These are phyloP conservation scores for Albizia julibrissin DNA, from an alignment of 306 rosid species.

Conservation along the genomic window DNA sequence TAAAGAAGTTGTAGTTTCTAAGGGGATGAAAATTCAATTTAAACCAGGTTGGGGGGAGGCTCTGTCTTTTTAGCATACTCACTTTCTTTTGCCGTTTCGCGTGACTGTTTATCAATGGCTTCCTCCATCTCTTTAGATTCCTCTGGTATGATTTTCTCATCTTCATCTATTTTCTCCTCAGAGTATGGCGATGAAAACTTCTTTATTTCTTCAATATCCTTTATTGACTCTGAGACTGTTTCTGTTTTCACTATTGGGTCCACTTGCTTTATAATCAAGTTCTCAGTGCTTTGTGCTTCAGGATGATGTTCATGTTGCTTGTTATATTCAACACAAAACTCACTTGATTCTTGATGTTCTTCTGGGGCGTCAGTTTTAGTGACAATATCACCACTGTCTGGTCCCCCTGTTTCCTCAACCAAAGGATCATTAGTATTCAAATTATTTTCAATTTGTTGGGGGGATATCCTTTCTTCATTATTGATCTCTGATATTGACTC, in stretches of 20 bases:
- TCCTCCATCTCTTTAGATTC: constrained; percentile 24
- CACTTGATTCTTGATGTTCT: constrained; percentile 25
- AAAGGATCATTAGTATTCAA: constrained; percentile 17
- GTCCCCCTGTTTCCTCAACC: constrained; percentile 37
- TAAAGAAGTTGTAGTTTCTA: not conserved
- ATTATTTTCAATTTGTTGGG: constrained; percentile 11
- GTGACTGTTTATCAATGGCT: not conserved
- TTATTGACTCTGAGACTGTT: constrained; percentile 16
- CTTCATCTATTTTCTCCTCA: constrained; percentile 13
- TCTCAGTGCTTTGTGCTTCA: constrained; percentile 8
- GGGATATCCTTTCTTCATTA: constrained; percentile 27
- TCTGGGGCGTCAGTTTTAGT: constrained; percentile 26
- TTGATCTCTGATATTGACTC: constrained; percentile 30
- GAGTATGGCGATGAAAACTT: not conserved
- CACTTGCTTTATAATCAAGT: not conserved
- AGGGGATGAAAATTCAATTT: constrained; percentile 6
- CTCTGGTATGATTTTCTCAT: constrained; percentile 17
- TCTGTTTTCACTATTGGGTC: constrained; percentile 3
- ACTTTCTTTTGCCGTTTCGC: constrained; percentile 20
- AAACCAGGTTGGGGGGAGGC: not conserved
- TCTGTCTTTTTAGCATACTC: constrained; percentile 22
- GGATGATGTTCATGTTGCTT: constrained; percentile 22
- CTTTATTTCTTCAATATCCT: constrained; percentile 17
- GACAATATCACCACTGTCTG: constrained; percentile 11
- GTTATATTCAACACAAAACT: constrained; percentile 3